Base-by-base conservation (phyloP, 768 basidiomycete species). In the Pleurotus ostreatus region DNA sequence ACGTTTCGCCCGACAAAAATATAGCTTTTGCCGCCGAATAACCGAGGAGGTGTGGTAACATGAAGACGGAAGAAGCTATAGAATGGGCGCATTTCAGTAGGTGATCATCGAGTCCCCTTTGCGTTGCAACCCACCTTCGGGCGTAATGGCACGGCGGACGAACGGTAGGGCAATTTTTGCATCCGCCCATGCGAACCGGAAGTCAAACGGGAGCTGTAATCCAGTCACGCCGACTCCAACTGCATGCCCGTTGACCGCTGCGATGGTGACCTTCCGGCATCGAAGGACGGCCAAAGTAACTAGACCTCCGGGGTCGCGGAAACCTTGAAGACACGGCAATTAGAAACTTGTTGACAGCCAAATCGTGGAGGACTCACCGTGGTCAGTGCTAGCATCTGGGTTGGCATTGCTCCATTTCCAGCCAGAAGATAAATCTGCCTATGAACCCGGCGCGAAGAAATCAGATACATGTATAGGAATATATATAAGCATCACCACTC, bases 21-120 rank as follows among this genome's bases (percentile, higher is more conserved):
- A 83, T 72, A 18, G 79, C 74, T 47, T 68, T 72, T 8, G 83
- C 79, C 5, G 76, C 71, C 13, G 82, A 79, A 56, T 76, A 74
- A 4, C 82, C 81, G 16, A 83, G 61, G 37, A 84, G 75, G 16
- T 76, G 74, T 22, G 83, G 82, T n/a, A 84, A 75, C 49, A 83
- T 74, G 62, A 77, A 83, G 39, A 66, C 69, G 8, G 77, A 76
- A 8, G 66, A 68, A 20, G 76, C 78, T 73, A 58, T 4, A 13
- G 4, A 9, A 13, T 11, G 30, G 11, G 3, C 30, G 15, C 4
- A 18, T 41, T 38, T 20, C 40, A 22, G 40, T 30, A 7, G 37
- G 55, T 30, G 26, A 44, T 41, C n/a, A 20, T 13, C 4, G 4
- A 38, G 9, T 18, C 9, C 7, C 48, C 23, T 47, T 39, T 37